Percentiles rank a stretch among this genome's conserved stretches.
Conservation (phyloP, 441 rosid genomes). For the Bruguiera hainesii region DNA sequence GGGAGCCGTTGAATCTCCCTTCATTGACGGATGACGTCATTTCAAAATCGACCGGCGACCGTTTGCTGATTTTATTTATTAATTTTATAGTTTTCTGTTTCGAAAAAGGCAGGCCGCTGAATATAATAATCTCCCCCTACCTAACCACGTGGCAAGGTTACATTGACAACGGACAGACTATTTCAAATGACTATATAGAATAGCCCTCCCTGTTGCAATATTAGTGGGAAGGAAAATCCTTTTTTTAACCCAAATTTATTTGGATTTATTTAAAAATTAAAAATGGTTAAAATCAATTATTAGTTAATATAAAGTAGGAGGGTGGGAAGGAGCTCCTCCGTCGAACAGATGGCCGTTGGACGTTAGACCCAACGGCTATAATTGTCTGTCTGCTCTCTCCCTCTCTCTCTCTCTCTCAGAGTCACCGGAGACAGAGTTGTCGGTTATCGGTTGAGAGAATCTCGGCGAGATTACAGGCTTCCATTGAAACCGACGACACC, state of each 20-base stretch:
- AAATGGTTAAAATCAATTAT: neutral
- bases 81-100: neutral
- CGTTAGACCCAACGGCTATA: constrained; percentile 49
- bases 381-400: neutral
- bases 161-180: too few species aligned
- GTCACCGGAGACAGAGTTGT: constrained; percentile 21
- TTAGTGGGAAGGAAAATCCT: neutral
- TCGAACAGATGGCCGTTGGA: constrained; percentile 19
- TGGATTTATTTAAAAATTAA: neutral
- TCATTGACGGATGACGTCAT: neutral
- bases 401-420: constrained; percentile 4
- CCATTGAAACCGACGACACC: constrained; percentile 21
- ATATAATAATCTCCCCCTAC: constrained; percentile 1
- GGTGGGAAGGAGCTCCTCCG: constrained; percentile 13
- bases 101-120: neutral
- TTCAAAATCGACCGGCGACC: neutral
- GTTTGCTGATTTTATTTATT: neutral
- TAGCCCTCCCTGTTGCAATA: neutral
- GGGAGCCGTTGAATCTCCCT: too few species aligned
- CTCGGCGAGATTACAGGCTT: constrained; percentile 30
- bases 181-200: neutral
- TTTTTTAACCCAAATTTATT: too few species aligned
- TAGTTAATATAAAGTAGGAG: neutral
- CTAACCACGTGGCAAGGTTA: too few species aligned
- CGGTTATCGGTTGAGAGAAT: constrained; percentile 28